Evolutionary conservation across 225 moss, liverwort and hornwort genomes (phyloP).

Genomic region (Sphagnum contortum): DNA sequence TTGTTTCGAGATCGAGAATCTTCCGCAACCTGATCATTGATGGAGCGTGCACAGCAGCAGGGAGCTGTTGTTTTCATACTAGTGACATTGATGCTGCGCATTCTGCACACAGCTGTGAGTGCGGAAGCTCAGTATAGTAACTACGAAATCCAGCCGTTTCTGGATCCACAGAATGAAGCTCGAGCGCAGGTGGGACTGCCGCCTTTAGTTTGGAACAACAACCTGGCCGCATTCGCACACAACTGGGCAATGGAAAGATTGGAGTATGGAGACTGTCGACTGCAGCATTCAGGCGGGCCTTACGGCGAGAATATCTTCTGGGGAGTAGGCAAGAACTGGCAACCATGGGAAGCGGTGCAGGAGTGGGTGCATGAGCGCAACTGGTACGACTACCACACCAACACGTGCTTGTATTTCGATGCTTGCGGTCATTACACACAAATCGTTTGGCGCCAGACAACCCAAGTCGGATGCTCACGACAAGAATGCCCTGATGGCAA

Average conservation of each 20-base stretch:
- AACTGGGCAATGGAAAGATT: constrained; percentile 37
- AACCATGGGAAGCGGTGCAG: constrained; percentile 28
- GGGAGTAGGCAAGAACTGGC: constrained; percentile 49
- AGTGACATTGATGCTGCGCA: too few relatives aligned
- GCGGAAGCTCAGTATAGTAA: too few relatives aligned
- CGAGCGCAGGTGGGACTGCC: constrained; percentile 31
- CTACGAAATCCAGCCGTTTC: constrained; percentile 2
- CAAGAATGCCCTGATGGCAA: constrained; percentile 32
- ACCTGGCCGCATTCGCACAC: constrained; percentile 30
- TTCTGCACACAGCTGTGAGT: too few relatives aligned
- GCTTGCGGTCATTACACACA: constrained; percentile 51
- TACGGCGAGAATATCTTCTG: constrained; percentile 66
- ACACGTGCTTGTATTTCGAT: constrained; percentile 31
- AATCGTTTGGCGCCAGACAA: constrained; percentile 35
- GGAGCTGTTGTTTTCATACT: too few relatives aligned
- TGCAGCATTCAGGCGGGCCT: constrained; percentile 46
- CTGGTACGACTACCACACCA: constrained; percentile 43
- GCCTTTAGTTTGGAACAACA: constrained; percentile 32
- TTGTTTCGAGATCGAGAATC: too few relatives aligned
- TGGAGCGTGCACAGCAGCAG: too few relatives aligned
- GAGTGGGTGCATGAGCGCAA: constrained; percentile 39
- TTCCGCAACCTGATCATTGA: too few relatives aligned
- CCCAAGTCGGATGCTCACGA: constrained; percentile 21
- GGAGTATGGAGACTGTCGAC: constrained; percentile 24
- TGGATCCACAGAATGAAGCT: constrained; percentile 30